Evolutionary conservation across 2,329 filamentous ascomycete genomes (phyloP).

Genomic region (Beauveria sp.): DNA sequence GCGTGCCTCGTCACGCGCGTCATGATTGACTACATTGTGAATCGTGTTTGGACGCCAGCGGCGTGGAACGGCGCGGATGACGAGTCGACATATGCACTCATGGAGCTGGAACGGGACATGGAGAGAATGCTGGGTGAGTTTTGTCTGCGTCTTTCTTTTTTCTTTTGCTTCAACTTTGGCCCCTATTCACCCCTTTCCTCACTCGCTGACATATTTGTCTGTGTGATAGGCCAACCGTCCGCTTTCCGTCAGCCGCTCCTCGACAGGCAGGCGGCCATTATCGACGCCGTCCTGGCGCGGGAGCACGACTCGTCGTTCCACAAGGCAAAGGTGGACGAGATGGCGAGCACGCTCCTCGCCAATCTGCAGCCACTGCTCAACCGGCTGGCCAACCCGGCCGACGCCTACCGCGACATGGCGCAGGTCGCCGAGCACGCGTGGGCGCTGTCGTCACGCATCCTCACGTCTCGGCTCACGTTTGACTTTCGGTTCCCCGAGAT

Average conservation of each 20-base stretch:
- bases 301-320: slow-evolving; percentile 24
- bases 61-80: slow-evolving; percentile 32
- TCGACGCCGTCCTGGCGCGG: slow-evolving; percentile 30
- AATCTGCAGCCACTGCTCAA: slow-evolving; percentile 34
- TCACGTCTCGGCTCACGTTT: slow-evolving; percentile 35
- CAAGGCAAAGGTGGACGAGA: slow-evolving; percentile 30
- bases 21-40: slow-evolving; percentile 35
- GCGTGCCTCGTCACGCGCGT: slow-evolving; percentile 35
- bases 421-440: slow-evolving; percentile 33
- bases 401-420: slow-evolving; percentile 35
- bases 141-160: neutral
- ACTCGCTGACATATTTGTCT: neutral
- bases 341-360: slow-evolving; percentile 31
- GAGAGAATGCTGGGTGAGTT: slow-evolving; percentile 26
- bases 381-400: slow-evolving; percentile 22
- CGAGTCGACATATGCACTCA: slow-evolving; percentile 26
- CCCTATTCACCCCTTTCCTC: no score
- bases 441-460: slow-evolving; percentile 39
- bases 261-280: slow-evolving; percentile 27
- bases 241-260: slow-evolving; percentile 31
- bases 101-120: slow-evolving; percentile 29
- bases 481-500: slow-evolving; percentile 44
- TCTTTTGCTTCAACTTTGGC: neutral
- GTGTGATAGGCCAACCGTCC: slow-evolving; percentile 24
- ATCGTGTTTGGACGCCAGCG: slow-evolving; percentile 31